Evolutionary conservation across 169 alveolate genomes (phyloP), one percentile per base, ranked within the genome.

Genomic region (Eimeria necatrix): DNA sequence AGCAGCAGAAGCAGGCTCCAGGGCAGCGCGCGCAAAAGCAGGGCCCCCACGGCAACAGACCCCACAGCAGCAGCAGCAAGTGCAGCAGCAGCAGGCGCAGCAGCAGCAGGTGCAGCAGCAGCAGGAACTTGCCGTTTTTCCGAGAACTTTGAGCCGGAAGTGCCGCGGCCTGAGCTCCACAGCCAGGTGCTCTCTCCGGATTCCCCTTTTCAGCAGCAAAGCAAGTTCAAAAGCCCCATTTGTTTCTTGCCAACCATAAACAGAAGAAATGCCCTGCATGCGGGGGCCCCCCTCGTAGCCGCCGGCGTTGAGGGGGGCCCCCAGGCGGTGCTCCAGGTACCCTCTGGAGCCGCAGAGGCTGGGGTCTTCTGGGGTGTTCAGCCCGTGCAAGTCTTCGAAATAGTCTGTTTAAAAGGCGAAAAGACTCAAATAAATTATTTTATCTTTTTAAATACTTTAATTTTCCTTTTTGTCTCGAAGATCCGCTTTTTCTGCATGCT

Each of bases 271-370:
- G 4, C 84, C 84, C 16, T 73, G 52, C 53, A 73, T 22, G 8
- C 84, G 16, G 32, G 84, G 84, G 53, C 84, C 84, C 16, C 10
- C 49, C 84, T 73, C 84, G 53, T 26, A 73, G 20, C 84, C 84
- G 9, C 59, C 84, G 9, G 84, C 84, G 24, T 73, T 73, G 10
- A 73, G 0, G 18, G 49, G 10, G 20, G 18, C 22, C 49, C 24
- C 24, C 84, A 26, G 7, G 20, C 53, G 49, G 20, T 7, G 32
- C n/a, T 73, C 84, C 22, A 10, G 20, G 24, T 26, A 73, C 6
- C 84, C 84, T 5, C 84, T 56, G 24, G 84, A 73, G n/a, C 53
- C 78, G 32, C 9, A 24, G 32, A n/a, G 12, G 78, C 78, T 68
- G 41, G 78, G 78, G n/a, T 68, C 78, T 68, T 68, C 78, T 12